Evolutionary conservation across 192 early-diverging fungal genomes (phyloP).

Genomic region (Backusella sp.): DNA sequence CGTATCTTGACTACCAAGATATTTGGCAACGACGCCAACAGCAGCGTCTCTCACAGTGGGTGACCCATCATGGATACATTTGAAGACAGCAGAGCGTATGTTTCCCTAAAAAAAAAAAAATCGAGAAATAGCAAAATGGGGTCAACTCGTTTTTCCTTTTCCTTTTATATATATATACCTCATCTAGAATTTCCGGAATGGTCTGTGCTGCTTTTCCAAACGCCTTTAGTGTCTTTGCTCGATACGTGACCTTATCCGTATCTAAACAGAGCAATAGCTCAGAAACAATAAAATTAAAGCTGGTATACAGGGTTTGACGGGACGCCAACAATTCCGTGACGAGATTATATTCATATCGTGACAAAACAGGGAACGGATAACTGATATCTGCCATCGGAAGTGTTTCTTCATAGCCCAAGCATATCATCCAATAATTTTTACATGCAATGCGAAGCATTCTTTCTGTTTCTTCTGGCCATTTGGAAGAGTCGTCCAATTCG

Average conservation of each 20-base stretch:
- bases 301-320: conserved; percentile 59
- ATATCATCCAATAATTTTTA: conserved; percentile 33
- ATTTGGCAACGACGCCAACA: conserved; percentile 84
- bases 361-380: conserved; percentile 19
- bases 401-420: conserved; percentile 12
- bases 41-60: conserved; percentile 88
- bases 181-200: conserved; percentile 63
- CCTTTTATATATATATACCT: conserved; percentile 31
- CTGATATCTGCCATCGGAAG: neutral
- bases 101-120: conserved; percentile 41
- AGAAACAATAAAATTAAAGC: conserved; percentile 68
- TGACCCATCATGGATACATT: conserved; percentile 78
- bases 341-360: conserved; percentile 28
- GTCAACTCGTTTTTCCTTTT: too few relatives aligned
- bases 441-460: conserved; percentile 13
- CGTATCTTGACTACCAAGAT: conserved; percentile 62
- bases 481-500: neutral
- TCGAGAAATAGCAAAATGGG: neutral
- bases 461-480: conserved; percentile 16
- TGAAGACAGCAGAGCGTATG: conserved; percentile 69
- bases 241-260: conserved; percentile 62
- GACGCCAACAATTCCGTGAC: conserved; percentile 44
- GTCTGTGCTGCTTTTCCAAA: conserved; percentile 73
- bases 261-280: conserved; percentile 65
- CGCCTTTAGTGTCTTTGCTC: conserved; percentile 77